These are phyloP conservation scores for Ophiostoma sp. DNA, from an alignment of 2,329 filamentous ascomycete species.

Conservation along the genomic window DNA sequence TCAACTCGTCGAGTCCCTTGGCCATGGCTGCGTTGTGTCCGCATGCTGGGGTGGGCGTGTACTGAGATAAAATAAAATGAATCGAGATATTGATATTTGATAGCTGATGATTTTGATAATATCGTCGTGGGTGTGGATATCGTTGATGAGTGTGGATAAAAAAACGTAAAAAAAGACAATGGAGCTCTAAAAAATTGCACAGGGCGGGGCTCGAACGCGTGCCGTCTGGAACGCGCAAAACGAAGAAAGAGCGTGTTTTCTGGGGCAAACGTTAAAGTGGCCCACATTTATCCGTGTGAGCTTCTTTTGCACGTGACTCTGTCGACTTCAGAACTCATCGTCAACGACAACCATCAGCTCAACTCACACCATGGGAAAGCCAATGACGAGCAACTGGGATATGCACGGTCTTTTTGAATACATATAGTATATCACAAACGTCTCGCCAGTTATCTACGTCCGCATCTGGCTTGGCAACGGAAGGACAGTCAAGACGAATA, in stretches of 20 bases:
- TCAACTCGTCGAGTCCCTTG: constrained; percentile 46
- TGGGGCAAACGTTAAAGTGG: background rate
- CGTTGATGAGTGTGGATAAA: background rate
- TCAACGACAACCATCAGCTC: background rate
- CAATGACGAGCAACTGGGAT: too few species aligned
- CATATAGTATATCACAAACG: too few species aligned
- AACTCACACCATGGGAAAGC: background rate
- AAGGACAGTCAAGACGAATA: background rate
- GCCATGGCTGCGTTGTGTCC: constrained; percentile 34
- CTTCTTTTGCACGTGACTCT: background rate
- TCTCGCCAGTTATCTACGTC: too few species aligned
- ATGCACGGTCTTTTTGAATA: too few species aligned
- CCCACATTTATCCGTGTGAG: background rate
- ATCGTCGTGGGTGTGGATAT: background rate
- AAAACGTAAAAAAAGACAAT: constrained; percentile 16
- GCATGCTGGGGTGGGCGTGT: constrained; percentile 17
- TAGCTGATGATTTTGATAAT: background rate
- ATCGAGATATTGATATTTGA: background rate
- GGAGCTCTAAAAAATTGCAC: constrained; percentile 9
- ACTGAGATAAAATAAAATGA: background rate
- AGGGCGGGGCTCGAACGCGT: constrained; percentile 31
- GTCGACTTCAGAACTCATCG: background rate
- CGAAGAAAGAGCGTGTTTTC: background rate
- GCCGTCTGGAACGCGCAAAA: constrained; percentile 19
- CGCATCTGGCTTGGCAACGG: background rate